Evolutionary conservation across 1,284 basidiomycete species (phyloP).

Genomic region (Polyporus tsugae): DNA sequence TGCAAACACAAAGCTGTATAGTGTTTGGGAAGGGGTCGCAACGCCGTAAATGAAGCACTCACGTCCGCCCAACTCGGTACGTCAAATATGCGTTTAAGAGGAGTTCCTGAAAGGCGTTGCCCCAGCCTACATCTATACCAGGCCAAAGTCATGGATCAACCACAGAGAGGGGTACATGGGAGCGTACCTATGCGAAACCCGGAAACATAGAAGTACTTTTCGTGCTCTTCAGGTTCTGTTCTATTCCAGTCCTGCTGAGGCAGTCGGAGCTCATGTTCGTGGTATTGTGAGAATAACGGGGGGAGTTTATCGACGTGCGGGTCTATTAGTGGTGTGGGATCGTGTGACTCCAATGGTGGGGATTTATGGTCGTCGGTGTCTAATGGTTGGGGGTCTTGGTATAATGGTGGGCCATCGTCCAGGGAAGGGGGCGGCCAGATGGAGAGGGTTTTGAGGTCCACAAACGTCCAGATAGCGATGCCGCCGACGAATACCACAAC

Average conservation of each 20-base stretch:
- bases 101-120: slow-evolving; percentile 63
- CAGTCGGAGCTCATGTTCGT: slow-evolving; percentile 20
- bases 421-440: neutral
- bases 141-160: neutral
- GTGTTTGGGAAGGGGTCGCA: neutral
- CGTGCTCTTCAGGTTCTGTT: slow-evolving; percentile 7
- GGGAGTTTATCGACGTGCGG: slow-evolving; percentile 6
- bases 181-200: neutral
- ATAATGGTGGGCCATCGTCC: neutral
- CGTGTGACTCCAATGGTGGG: neutral
- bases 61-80: slow-evolving; percentile 52
- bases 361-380: neutral
- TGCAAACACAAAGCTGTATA: slow-evolving; percentile 62
- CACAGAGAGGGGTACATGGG: neutral
- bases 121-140: slow-evolving; percentile 47
- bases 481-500: neutral
- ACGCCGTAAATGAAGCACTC: slow-evolving; percentile 32
- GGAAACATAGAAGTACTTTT: slow-evolving; percentile 25
- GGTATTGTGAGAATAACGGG: slow-evolving; percentile 24
- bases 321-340: neutral
- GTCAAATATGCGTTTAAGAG: slow-evolving; percentile 58
- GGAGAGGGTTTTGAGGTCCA: neutral
- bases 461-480: slow-evolving; percentile 5
- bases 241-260: slow-evolving; percentile 26
- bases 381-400: neutral